Percentiles rank a stretch among this genome's conserved stretches.
Evolutionary conservation across 2,329 filamentous ascomycete genomes (phyloP).

Genomic region (Helotiales sp.): DNA sequence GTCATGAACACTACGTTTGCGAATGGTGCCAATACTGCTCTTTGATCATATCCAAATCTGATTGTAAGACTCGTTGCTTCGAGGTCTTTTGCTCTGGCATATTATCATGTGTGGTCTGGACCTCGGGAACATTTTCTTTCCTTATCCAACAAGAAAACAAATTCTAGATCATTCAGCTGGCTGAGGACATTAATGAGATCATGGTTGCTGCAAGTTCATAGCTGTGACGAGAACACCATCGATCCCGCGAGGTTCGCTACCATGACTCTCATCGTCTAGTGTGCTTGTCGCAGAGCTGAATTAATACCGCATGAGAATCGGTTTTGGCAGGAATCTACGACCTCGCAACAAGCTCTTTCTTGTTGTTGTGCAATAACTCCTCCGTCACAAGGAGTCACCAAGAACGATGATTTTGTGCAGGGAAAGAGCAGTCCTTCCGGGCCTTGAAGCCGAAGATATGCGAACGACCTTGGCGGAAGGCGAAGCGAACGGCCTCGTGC

Average conservation of each 20-base stretch:
- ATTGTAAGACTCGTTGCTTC: slow-evolving; percentile 28
- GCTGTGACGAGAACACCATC: slow-evolving; percentile 23
- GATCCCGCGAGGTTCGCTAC: background rate
- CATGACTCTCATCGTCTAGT: background rate
- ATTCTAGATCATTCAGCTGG: slow-evolving; percentile 20
- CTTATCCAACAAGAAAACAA: slow-evolving; percentile 24
- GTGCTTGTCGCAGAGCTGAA: no score
- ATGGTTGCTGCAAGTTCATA: slow-evolving; percentile 16
- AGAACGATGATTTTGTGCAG: no score
- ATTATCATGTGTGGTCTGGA: slow-evolving; percentile 26
- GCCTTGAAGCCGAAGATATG: no score
- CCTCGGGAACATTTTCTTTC: slow-evolving; percentile 18
- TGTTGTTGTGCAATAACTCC: no score
- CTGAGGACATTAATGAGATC: slow-evolving; percentile 17
- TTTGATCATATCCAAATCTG: slow-evolving; percentile 21
- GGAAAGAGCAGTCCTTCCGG: no score
- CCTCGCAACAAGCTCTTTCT: no score
- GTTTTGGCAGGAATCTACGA: no score
- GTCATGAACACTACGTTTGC: slow-evolving; percentile 24
- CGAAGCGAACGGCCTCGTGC: no score
- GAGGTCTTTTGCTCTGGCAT: slow-evolving; percentile 27
- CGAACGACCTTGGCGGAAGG: no score
- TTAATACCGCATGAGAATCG: no score
- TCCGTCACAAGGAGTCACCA: no score
- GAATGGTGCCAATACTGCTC: slow-evolving; percentile 12